phyloP scores from a whole-genome alignment of 768 basidiomycete species.

The Amanita exitialis region DNA sequence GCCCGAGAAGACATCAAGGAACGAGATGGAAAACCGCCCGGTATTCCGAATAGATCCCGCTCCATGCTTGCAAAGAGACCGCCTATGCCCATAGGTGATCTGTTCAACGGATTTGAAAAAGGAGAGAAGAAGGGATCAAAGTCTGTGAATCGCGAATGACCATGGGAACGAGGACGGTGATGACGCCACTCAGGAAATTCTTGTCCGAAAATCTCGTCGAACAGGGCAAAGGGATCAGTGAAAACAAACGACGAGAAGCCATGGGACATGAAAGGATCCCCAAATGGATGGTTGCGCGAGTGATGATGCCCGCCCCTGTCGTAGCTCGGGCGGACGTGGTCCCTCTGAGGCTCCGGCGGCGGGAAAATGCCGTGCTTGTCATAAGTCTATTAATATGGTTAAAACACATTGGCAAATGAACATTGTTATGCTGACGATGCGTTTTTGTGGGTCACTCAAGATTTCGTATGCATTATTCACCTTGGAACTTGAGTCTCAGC shows the following conservation, averaged over 20 bases:
- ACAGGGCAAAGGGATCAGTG: constrained; percentile 68
- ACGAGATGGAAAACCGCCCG: constrained; percentile 11
- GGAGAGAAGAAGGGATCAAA: constrained; percentile 18
- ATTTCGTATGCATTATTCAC: constrained; percentile 77
- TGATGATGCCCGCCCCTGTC: constrained; percentile 12
- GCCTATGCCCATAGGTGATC: constrained; percentile 22
- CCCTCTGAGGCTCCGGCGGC: constrained; percentile 35
- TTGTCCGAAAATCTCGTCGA: constrained; percentile 61
- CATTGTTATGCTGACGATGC: constrained; percentile 29
- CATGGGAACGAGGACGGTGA: constrained; percentile 13
- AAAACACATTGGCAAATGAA: not conserved
- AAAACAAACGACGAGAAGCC: constrained; percentile 35
- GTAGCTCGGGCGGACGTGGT: constrained; percentile 11
- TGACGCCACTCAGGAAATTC: constrained; percentile 20
- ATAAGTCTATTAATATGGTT: constrained; percentile 36
- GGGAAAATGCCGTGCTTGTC: constrained; percentile 72
- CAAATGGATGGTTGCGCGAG: constrained; percentile 23
- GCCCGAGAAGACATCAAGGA: constrained; percentile 12
- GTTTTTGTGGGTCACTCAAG: constrained; percentile 49
- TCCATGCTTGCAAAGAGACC: constrained; percentile 22
- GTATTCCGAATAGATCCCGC: constrained; percentile 20
- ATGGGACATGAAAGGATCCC: constrained; percentile 30
- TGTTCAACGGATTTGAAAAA: constrained; percentile 17
- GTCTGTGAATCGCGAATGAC: not conserved
- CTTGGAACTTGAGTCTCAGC: constrained; percentile 20